A percentile compares a stretch with the other conserved stretches of the same genome.
Evolutionary conservation across 148 eudicot species (phyloP).

Genomic region (Spergularia marina): DNA sequence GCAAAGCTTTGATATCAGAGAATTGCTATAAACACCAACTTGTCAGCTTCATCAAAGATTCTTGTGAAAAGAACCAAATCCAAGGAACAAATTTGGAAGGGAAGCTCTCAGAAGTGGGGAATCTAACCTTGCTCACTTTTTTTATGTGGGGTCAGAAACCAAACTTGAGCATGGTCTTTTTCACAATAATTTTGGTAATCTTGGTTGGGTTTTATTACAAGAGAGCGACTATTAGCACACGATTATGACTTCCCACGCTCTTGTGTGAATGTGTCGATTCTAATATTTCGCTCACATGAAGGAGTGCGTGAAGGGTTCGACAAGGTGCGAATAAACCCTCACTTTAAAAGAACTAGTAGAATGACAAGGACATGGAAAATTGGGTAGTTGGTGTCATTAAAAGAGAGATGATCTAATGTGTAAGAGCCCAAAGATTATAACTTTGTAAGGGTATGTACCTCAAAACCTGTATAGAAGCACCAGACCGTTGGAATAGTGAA

Average conservation of each 20-base stretch:
- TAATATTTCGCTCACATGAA: no score
- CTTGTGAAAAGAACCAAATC: constrained; percentile 43
- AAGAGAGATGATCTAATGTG: constrained; percentile 23
- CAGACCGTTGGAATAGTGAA: constrained; percentile 45
- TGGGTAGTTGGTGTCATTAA: constrained; percentile 26
- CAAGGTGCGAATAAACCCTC: no score
- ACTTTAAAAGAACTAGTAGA: no score
- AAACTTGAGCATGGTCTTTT: not conserved
- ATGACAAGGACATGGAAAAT: constrained; percentile 29
- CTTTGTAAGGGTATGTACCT: constrained; percentile 21
- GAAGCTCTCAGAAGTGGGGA: constrained; percentile 25
- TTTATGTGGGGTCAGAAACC: constrained; percentile 20
- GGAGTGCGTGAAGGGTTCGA: not conserved
- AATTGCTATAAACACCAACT: constrained; percentile 32
- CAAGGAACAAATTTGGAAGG: constrained; percentile 26
- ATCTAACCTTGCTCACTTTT: constrained; percentile 38
- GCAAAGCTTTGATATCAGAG: constrained; percentile 19
- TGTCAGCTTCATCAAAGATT: constrained; percentile 52
- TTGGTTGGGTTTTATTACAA: not conserved
- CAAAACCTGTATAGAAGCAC: constrained; percentile 31
- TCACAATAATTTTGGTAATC: not conserved
- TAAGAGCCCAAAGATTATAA: constrained; percentile 25
- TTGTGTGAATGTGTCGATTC: not conserved
- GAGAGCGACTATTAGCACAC: not conserved
- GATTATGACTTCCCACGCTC: not conserved